Conservation (phyloP, 2,329 filamentous ascomycete species). For the Chaetomiaceae sp. region DNA sequence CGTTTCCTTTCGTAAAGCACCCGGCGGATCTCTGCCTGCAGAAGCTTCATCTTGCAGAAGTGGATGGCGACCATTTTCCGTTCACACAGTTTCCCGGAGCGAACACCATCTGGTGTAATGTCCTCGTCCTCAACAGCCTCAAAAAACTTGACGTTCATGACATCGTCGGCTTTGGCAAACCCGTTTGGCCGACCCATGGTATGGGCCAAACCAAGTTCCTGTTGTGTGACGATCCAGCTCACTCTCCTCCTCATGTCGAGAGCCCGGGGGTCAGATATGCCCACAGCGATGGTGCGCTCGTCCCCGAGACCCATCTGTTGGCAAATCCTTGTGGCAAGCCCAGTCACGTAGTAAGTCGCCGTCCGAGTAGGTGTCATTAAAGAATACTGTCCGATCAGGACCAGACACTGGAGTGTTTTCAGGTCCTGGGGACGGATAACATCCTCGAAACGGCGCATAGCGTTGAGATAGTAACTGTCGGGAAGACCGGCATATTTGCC, state of each 20-base stretch:
- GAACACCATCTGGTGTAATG: constrained; percentile 74
- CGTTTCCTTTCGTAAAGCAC: constrained; percentile 82
- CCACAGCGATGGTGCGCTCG: constrained; percentile 75
- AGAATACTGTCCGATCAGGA: constrained; percentile 85
- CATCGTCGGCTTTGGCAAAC: constrained; percentile 75
- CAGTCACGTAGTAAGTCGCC: constrained; percentile 89
- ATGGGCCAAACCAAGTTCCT: constrained; percentile 86
- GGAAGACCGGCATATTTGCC: constrained; percentile 90
- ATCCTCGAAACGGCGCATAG: constrained; percentile 76
- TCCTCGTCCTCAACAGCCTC: constrained; percentile 74
- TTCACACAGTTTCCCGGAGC: constrained; percentile 65
- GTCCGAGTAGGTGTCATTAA: constrained; percentile 86
- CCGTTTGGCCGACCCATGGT: constrained; percentile 82
- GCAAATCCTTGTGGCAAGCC: constrained; percentile 79
- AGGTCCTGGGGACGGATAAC: constrained; percentile 85
- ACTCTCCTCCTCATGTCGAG: constrained; percentile 86
- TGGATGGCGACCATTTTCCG: constrained; percentile 89
- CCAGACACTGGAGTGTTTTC: constrained; percentile 83
- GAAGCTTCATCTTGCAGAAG: constrained; percentile 83
- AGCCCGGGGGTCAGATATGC: constrained; percentile 63
- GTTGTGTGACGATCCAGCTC: constrained; percentile 81
- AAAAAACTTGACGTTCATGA: constrained; percentile 83
- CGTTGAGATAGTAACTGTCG: constrained; percentile 90
- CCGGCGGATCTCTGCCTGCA: constrained; percentile 83
- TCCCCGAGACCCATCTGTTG: constrained; percentile 85